These are phyloP conservation scores for Astragalus membranaceus DNA, from an alignment of 306 rosid species.

Conservation along the genomic window DNA sequence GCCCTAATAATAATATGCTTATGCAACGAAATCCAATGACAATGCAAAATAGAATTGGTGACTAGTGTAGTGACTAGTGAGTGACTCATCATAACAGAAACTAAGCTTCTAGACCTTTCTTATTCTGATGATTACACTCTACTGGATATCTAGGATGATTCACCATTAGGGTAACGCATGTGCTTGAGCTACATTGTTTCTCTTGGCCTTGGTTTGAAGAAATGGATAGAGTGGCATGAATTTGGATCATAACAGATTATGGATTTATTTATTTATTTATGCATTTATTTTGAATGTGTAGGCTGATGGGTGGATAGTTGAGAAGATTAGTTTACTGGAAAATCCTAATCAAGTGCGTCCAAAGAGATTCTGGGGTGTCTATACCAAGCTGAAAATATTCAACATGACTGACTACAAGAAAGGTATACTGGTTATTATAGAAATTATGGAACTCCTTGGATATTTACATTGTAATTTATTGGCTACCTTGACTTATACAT, in stretches of 20 bases:
- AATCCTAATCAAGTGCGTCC: constrained; percentile 96
- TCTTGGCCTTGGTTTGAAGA: too few relatives aligned
- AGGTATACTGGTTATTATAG: constrained; percentile 37
- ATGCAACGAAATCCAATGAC: too few relatives aligned
- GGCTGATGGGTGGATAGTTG: constrained; percentile 98
- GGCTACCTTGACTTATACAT: not conserved
- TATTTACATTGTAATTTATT: not conserved
- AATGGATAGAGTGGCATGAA: too few relatives aligned
- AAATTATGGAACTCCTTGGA: not conserved
- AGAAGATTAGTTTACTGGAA: constrained; percentile 82
- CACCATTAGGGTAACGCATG: too few relatives aligned
- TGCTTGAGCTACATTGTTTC: too few relatives aligned
- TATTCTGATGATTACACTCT: too few relatives aligned
- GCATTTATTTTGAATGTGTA: constrained; percentile 17
- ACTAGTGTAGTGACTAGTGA: too few relatives aligned
- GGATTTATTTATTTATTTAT: not conserved
- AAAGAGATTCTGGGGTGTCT: constrained; percentile 96
- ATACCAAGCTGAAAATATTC: constrained; percentile 90
- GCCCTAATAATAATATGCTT: too few relatives aligned
- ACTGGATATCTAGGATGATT: too few relatives aligned
- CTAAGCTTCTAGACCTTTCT: too few relatives aligned
- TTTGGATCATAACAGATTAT: not conserved
- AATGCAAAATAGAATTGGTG: too few relatives aligned
- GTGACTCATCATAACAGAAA: too few relatives aligned
- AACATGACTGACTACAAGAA: constrained; percentile 89